These are phyloP conservation scores for Euphorbia pulcherrima DNA, from an alignment of 345 rosid genomes.

Conservation along the genomic window DNA sequence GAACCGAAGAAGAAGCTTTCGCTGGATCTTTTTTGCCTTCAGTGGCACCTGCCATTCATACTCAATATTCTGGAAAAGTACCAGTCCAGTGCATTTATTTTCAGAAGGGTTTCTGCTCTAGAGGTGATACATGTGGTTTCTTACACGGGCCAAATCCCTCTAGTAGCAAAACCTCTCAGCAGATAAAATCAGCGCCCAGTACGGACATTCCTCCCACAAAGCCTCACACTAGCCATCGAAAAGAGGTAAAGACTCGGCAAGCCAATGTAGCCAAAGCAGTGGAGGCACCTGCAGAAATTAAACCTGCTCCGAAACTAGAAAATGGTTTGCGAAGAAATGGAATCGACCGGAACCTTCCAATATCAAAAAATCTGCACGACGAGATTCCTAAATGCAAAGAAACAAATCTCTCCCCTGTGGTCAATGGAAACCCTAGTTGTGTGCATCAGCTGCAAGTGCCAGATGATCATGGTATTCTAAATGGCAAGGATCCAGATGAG, in stretches of 20 bases:
- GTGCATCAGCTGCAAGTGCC: slow-evolving; percentile 42
- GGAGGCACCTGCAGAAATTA: slow-evolving; percentile 30
- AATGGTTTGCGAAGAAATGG: slow-evolving; percentile 32
- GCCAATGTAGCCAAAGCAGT: slow-evolving; percentile 31
- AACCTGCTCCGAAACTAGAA: slow-evolving; percentile 30
- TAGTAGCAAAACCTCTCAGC: slow-evolving; percentile 37
- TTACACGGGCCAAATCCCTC: slow-evolving; percentile 53
- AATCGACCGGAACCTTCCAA: slow-evolving; percentile 32
- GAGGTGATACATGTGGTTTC: slow-evolving; percentile 86
- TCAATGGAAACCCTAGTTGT: slow-evolving; percentile 37
- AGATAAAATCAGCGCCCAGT: slow-evolving; percentile 24
- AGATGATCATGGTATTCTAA: slow-evolving; percentile 50
- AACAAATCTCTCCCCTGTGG: slow-evolving; percentile 25
- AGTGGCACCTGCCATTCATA: slow-evolving; percentile 20
- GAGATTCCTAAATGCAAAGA: slow-evolving; percentile 41
- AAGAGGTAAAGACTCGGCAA: slow-evolving; percentile 31
- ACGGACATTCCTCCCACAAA: slow-evolving; percentile 40
- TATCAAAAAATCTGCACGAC: slow-evolving; percentile 27
- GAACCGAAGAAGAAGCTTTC: slow-evolving; percentile 47
- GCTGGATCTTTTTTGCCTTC: slow-evolving; percentile 44
- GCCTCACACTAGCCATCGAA: slow-evolving; percentile 34
- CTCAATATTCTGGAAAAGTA: slow-evolving; percentile 44
- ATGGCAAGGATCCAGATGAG: slow-evolving; percentile 65
- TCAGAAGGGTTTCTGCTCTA: slow-evolving; percentile 74
- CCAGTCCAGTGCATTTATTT: slow-evolving; percentile 78